Conservation (phyloP, 768 basidiomycete species). For the Kwoniella dendrophila region DNA sequence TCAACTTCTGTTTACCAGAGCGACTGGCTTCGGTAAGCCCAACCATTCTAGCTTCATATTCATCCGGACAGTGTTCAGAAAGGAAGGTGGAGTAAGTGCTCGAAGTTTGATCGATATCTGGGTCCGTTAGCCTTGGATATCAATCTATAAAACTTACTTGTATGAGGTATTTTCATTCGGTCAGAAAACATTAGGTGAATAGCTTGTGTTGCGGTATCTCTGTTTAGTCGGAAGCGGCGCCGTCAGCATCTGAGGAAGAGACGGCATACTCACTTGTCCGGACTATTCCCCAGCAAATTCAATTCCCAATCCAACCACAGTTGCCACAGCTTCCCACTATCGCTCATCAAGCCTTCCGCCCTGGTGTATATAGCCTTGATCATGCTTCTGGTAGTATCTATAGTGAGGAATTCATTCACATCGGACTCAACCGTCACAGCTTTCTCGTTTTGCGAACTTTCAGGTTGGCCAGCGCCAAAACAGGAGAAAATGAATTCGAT, state of each 20-base stretch:
- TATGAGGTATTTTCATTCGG: conserved; percentile 35
- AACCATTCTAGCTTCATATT: conserved; percentile 77
- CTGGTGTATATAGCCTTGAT: conserved; percentile 18
- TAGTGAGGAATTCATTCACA: conserved; percentile 77
- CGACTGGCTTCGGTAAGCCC: conserved; percentile 73
- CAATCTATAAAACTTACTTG: conserved; percentile 21
- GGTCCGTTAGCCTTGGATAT: conserved; percentile 13
- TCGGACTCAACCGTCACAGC: conserved; percentile 62
- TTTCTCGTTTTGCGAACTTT: not conserved
- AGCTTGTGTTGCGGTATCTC: conserved; percentile 7
- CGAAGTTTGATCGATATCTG: conserved; percentile 78
- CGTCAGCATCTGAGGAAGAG: not conserved
- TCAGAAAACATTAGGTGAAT: conserved; percentile 39
- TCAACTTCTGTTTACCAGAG: conserved; percentile 65
- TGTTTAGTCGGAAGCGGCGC: conserved; percentile 8
- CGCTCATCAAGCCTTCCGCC: conserved; percentile 20
- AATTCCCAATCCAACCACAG: conserved; percentile 45
- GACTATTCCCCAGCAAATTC: conserved; percentile 5
- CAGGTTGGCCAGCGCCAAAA: not conserved
- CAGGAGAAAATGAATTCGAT: conserved; percentile 34
- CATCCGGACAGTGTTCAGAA: conserved; percentile 69
- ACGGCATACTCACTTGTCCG: conserved; percentile 22
- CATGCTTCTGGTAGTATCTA: conserved; percentile 59
- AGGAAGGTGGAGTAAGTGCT: conserved; percentile 88
- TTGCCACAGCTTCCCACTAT: conserved; percentile 45